phyloP scores from a whole-genome alignment of 306 rosid genomes.

The Luffa aegyptiaca region DNA sequence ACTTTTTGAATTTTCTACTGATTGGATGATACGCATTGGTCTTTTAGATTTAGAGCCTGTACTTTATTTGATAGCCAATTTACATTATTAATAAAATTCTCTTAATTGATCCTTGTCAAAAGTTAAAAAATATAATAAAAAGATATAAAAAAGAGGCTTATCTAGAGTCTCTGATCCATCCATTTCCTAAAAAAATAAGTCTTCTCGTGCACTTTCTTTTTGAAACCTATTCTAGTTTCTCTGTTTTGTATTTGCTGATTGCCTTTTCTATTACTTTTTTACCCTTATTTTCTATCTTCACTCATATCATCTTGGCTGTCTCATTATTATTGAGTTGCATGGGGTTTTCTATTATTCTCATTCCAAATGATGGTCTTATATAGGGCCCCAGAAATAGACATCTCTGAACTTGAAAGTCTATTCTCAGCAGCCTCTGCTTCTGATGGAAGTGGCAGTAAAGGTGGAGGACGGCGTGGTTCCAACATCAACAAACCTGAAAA shows the following conservation, averaged over 20 bases:
- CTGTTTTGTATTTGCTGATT: background rate
- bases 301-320: background rate
- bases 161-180: background rate
- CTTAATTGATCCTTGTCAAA: background rate
- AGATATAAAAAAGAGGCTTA: background rate
- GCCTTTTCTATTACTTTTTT: background rate
- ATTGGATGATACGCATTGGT: background rate
- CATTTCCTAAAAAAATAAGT: background rate
- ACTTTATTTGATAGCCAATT: background rate
- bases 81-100: background rate
- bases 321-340: background rate
- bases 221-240: background rate
- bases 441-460: conserved; percentile 49
- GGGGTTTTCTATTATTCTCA: conserved; percentile 14
- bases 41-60: background rate
- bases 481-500: conserved; percentile 84
- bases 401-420: conserved; percentile 89
- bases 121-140: background rate
- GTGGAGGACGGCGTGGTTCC: conserved; percentile 80
- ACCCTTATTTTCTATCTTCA: background rate
- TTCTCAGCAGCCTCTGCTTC: conserved; percentile 89
- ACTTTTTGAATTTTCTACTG: conserved; percentile 12
- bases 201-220: background rate
- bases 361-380: conserved; percentile 17
- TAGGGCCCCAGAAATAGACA: conserved; percentile 97